Conservation (phyloP, 148 eudicot species). For the Chenopodium suecicum region DNA sequence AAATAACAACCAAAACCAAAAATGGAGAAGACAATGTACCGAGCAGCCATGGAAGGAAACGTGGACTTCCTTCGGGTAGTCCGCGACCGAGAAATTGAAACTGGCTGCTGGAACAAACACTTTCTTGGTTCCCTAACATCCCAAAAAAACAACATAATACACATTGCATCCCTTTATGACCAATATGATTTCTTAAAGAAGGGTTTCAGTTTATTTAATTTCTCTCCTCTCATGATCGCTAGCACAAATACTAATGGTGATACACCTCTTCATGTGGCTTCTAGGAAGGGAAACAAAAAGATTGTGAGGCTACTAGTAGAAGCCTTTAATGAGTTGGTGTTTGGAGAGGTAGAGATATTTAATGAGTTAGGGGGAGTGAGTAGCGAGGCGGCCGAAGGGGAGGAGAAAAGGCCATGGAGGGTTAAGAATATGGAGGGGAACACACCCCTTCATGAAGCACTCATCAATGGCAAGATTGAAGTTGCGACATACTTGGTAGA, state of each 20-base stretch:
- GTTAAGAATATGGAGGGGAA: conserved; percentile 15
- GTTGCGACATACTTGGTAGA: conserved; percentile 7
- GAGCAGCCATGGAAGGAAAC: conserved; percentile 6
- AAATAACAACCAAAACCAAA: no score
- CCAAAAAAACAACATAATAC: conserved; percentile 11
- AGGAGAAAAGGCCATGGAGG: conserved; percentile 3
- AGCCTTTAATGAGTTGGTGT: not conserved
- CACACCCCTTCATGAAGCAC: conserved; percentile 24
- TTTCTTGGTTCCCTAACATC: not conserved
- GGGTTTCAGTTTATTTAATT: not conserved
- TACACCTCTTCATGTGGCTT: conserved; percentile 21
- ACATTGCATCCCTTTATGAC: not conserved
- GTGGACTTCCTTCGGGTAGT: not conserved
- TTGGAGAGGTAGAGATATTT: not conserved
- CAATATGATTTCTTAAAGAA: not conserved
- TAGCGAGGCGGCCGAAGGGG: not conserved
- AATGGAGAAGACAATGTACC: conserved; percentile 5
- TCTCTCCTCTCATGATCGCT: conserved; percentile 2
- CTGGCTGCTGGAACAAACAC: not conserved
- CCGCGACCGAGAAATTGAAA: conserved; percentile 13
- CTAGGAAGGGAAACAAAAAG: conserved; percentile 9
- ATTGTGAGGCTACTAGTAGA: conserved; percentile 15
- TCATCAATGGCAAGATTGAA: conserved; percentile 7
- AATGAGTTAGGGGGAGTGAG: not conserved
- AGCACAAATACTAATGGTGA: not conserved